Percentiles rank a stretch among this genome's conserved stretches.
These are phyloP conservation scores for Candida sojae DNA, from an alignment of 1,139 yeast genomes.

Conservation along the genomic window DNA sequence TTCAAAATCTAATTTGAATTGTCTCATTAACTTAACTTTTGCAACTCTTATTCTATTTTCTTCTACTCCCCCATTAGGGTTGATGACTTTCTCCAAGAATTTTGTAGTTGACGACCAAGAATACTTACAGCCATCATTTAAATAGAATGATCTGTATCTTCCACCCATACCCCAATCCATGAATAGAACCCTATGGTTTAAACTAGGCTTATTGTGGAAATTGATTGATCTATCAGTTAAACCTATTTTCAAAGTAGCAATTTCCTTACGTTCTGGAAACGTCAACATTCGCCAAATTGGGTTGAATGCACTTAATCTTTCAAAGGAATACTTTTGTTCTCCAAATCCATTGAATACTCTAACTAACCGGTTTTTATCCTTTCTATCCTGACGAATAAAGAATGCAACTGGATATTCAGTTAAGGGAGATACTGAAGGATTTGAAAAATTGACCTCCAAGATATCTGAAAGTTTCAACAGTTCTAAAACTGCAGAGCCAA, in stretches of 20 bases:
- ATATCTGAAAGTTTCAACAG: slow-evolving; percentile 36
- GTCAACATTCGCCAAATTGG: slow-evolving; percentile 55
- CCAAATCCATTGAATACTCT: slow-evolving; percentile 51
- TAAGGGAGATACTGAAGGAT: slow-evolving; percentile 41
- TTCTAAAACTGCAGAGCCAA: slow-evolving; percentile 41
- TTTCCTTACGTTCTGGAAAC: slow-evolving; percentile 46
- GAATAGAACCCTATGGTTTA: slow-evolving; percentile 45
- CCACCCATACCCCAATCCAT: slow-evolving; percentile 39
- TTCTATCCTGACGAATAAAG: slow-evolving; percentile 51
- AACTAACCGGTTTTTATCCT: slow-evolving; percentile 42
- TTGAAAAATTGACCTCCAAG: slow-evolving; percentile 35
- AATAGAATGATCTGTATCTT: slow-evolving; percentile 41
- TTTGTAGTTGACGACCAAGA: slow-evolving; percentile 56
- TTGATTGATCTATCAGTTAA: slow-evolving; percentile 46
- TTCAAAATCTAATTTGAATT: slow-evolving; percentile 61
- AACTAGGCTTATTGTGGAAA: slow-evolving; percentile 48
- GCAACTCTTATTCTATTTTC: slow-evolving; percentile 57
- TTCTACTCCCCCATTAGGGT: slow-evolving; percentile 57
- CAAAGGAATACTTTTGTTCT: slow-evolving; percentile 48
- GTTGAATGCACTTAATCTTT: slow-evolving; percentile 48
- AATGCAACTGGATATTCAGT: slow-evolving; percentile 39
- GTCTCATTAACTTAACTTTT: slow-evolving; percentile 56
- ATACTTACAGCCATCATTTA: slow-evolving; percentile 54
- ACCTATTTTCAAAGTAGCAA: slow-evolving; percentile 56
- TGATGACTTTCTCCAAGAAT: slow-evolving; percentile 51